phyloP scores from a whole-genome alignment of 169 alveolate genomes.

The Eimeria necatrix region DNA sequence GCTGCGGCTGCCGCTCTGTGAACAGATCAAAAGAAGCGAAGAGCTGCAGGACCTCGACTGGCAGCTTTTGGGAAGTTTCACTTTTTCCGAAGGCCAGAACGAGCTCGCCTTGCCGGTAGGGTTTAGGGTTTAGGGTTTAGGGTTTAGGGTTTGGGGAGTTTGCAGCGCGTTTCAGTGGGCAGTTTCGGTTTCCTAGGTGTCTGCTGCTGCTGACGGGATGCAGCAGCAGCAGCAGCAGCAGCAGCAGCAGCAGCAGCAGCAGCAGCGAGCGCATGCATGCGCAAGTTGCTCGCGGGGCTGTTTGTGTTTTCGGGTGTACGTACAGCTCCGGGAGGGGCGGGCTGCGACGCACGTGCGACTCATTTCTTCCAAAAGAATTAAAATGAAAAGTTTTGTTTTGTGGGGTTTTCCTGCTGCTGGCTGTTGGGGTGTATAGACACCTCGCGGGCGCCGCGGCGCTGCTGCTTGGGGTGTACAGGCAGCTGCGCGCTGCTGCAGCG shows the following conservation, averaged over 20 bases:
- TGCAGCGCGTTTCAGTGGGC: too few species aligned
- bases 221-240: neutral
- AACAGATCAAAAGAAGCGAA: neutral
- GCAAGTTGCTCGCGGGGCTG: neutral
- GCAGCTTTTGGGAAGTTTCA: neutral
- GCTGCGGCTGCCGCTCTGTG: slow-evolving; percentile 32
- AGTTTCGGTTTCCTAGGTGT: too few species aligned
- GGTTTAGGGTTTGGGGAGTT: too few species aligned
- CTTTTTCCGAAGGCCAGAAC: neutral
- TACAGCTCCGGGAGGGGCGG: neutral
- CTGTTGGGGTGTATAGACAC: neutral
- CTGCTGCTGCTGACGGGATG: neutral
- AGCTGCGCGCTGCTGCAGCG: neutral
- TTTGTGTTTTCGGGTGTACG: neutral
- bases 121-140: too few species aligned
- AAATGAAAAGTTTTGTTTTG: neutral
- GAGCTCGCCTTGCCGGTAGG: neutral
- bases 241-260: neutral
- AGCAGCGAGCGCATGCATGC: neutral
- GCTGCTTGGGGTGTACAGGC: neutral
- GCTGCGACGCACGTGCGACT: slow-evolving; percentile 37
- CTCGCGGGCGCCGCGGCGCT: neutral
- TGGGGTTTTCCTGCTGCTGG: slow-evolving; percentile 22
- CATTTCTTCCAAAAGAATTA: neutral
- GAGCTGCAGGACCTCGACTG: neutral